Base-by-base conservation (phyloP, 192 early-diverging fungal species). In the Coemansia sp. region DNA sequence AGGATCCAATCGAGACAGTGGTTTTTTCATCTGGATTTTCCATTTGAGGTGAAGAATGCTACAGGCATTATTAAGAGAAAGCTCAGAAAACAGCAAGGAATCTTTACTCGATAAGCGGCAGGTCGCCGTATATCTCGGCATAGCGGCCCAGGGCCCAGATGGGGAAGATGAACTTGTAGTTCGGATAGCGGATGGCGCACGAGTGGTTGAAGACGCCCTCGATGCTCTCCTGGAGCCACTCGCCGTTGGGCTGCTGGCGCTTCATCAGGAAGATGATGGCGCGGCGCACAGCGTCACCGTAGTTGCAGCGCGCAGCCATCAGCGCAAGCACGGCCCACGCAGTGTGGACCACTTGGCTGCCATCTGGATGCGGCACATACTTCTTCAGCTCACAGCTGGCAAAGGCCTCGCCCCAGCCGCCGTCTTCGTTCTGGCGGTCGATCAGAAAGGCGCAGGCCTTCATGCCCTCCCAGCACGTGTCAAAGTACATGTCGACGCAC, bases 121-220 rank as follows among this genome's bases (percentile, higher is more conserved):
- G 68, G 62, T 89, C 68, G 44, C 86, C 90, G 65, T 91, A 92
- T 4, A 82, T 54, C 54, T 87, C 89, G 15, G 88, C 88, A 59
- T 92, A 97, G 29, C 88, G 79, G 19, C 91, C 90, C 62, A 97
- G 78, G 1, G 94, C 95, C 94, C 94, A 97, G 33, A 95, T 88
- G 6, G 91, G 88, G 59, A 97, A 97, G 41, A 86, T 75, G 55
- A 94, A 92, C 84, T 96, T 97, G 71, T 93, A 97, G 80, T 96
- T 97, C 27, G 92, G 92, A 71, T 97, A 97, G 28, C 89, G 85
- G 59, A 93, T 89, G 29, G 74, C 86, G 64, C 88, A 93, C 47
- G 87, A 90, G 68, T 93, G 89, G 84, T 97, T 99, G 74, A 99
- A 99, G 31, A 99, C 94, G 41, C 97, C 97, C 75, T 99, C 97